Percentiles rank a stretch among this genome's conserved stretches.
phyloP scores from a whole-genome alignment of 306 rosid genomes.

The Lablab purpureus region DNA sequence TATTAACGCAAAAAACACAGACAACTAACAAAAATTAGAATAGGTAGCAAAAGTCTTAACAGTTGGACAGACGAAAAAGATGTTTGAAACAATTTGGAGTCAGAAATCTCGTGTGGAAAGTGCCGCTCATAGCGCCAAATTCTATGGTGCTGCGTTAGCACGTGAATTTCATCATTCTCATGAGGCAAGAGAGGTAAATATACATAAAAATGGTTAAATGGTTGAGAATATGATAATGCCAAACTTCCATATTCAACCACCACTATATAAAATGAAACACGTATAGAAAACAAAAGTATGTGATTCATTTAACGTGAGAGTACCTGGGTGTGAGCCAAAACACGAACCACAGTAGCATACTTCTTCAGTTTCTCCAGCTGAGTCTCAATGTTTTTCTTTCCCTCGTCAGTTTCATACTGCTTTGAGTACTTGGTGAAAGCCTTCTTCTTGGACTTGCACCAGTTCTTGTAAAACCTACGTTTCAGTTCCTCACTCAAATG shows the following conservation, averaged over 20 bases:
- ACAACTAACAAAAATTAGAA: not conserved
- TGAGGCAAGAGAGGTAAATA: not conserved
- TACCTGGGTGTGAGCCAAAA: constrained; percentile 94
- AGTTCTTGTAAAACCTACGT: constrained; percentile 86
- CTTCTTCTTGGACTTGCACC: constrained; percentile 95
- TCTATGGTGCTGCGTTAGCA: constrained; percentile 47
- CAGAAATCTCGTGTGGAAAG: constrained; percentile 67
- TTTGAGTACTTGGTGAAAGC: constrained; percentile 79
- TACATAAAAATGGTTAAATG: too few species aligned
- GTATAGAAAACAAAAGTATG: not conserved
- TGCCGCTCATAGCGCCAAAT: constrained; percentile 53
- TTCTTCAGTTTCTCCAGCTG: constrained; percentile 83
- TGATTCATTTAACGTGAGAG: not conserved
- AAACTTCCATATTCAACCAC: not conserved
- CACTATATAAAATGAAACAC: not conserved
- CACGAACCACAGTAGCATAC: constrained; percentile 76
- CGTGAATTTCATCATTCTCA: constrained; percentile 52
- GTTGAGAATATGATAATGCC: not conserved
- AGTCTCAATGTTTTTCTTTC: constrained; percentile 68
- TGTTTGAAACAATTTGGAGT: constrained; percentile 6
- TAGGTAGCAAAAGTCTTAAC: not conserved
- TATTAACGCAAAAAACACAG: not conserved
- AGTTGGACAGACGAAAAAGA: not conserved
- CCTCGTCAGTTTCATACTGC: constrained; percentile 77
- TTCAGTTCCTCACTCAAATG: constrained; percentile 83